phyloP scores from a whole-genome alignment of 495 filamentous ascomycete genomes.

The Trichoderma gamsii region DNA sequence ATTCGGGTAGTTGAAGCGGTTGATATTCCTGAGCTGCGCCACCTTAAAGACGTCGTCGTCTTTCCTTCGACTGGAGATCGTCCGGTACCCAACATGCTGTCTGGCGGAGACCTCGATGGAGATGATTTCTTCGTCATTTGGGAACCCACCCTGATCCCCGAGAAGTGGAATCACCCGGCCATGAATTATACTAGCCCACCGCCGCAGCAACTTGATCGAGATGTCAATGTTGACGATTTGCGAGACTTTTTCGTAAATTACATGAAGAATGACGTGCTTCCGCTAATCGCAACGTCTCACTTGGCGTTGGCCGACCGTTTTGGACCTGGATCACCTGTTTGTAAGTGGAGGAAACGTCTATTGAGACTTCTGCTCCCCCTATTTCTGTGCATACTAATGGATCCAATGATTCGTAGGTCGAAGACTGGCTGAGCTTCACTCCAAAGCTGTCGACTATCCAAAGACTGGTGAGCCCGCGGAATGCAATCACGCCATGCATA shows the following conservation, averaged over 20 bases:
- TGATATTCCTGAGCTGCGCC: slow-evolving; percentile 61
- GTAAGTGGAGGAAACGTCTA: slow-evolving; percentile 57
- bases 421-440: slow-evolving; percentile 74
- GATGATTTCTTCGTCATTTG: slow-evolving; percentile 95
- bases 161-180: slow-evolving; percentile 60
- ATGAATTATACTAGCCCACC: slow-evolving; percentile 63
- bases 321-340: slow-evolving; percentile 45
- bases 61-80: slow-evolving; percentile 79
- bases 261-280: slow-evolving; percentile 86
- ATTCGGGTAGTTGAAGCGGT: slow-evolving; percentile 84
- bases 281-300: slow-evolving; percentile 76
- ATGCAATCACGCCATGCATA: slow-evolving; percentile 54
- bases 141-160: slow-evolving; percentile 71
- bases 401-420: slow-evolving; percentile 35
- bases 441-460: slow-evolving; percentile 84
- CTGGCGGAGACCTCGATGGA: slow-evolving; percentile 91
- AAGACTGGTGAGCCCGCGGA: slow-evolving; percentile 77
- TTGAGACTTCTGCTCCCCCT: background rate
- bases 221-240: slow-evolving; percentile 63
- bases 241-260: slow-evolving; percentile 83
- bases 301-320: slow-evolving; percentile 67
- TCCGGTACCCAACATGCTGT: slow-evolving; percentile 87
- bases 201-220: slow-evolving; percentile 42
- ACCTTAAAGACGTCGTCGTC: slow-evolving; percentile 79
- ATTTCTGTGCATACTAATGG: background rate